Evolutionary conservation across 2,329 filamentous ascomycete species (phyloP), one percentile per base, ranked within the genome.

Genomic region (Monosporascus sp.): DNA sequence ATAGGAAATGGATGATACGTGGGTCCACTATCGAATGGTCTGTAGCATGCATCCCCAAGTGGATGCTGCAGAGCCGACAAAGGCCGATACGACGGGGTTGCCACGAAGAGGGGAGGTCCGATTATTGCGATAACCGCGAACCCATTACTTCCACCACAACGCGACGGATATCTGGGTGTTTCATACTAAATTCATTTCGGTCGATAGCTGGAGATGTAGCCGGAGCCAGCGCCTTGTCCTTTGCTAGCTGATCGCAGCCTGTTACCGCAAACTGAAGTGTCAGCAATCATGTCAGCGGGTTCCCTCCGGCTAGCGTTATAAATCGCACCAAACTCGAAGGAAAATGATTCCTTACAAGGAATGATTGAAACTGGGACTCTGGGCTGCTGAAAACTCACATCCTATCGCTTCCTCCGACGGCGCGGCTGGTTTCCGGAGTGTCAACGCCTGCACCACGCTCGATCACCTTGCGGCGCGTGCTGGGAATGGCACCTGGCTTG

Each of bases 261-360:
- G 83, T 85, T 86, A 87, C 81, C 85, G 85, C 81, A 85, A 82
- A 88, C 87, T 89, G 85, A 84, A 79, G 72, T 65, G 87, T 89
- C 86, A 90, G 86, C 87, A 83, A 83, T 78, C 81, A 81, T 83
- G 82, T 85, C 83, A 86, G 83, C 81, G 82, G 43, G 73, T 77
- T 80, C 82, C 31, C 81, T 88, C 83, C 78, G 84, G 82, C 82
- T 81, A 89, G 85, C 84, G 82, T 85, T 83, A 79, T 80, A 73
- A 79, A 79, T 80, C 84, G 86, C 84, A 89, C 83, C 82, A 87
- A 85, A 89, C 86, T 85, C 84, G 86, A 85, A 88, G 84, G 86
- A 87, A 82, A 85, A 82, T 70, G 81, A 85, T 87, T 88, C 87
- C 89, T 93, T 92, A 90, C 88, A 86, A 89, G 83, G 84, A 88